Base-by-base conservation (phyloP, 306 rosid genomes). In the Gleditsia sinensis region DNA sequence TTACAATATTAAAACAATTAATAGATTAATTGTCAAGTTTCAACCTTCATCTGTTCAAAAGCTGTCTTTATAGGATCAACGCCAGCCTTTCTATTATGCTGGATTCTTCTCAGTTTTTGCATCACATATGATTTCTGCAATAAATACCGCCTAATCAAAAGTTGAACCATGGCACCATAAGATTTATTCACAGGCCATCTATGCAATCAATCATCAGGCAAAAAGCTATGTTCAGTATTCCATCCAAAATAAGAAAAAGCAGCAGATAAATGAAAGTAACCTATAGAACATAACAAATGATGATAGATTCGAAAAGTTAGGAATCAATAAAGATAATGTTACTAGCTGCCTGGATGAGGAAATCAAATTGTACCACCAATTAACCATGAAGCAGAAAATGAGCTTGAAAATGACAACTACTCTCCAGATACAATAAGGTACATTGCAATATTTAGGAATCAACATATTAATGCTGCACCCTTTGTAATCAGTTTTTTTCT, bases 31-130 rank as follows among this genome's bases (percentile, higher is more conserved):
- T 76, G 74, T 63, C 43, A 33, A 24, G 75, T 61, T 48, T 55
- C 45, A 83, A 91, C 98, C 98, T 94, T 91, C 98, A 94, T 91
- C 63, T 80, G 67, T 23, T 94, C 98, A 78, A 94, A 94, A 79
- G 97, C 98, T 7, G 84, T 83, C 70, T 89, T 89, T 78, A 94
- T 91, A 68, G 98, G 98, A 82, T 94, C 98, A 54, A 88, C 40
- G 13, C 98, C 98, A 16, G 86, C 93, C 87, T 78, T 84, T 75
- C 83, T 91, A 65, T 75, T 86, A 16, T 19, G 75, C 83, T 71
- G 85, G 67, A 85, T 65, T 76, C 23, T 76, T 84, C 42, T 80
- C 85, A 43, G 11, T 75, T 83, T 86, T 72, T 69, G 75, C 8
- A 74, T 68, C 54, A 85, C 82, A 69, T 94, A 91, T 48, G 60